Conservation (phyloP, 306 rosid species). For the Fragaria ananassa region DNA sequence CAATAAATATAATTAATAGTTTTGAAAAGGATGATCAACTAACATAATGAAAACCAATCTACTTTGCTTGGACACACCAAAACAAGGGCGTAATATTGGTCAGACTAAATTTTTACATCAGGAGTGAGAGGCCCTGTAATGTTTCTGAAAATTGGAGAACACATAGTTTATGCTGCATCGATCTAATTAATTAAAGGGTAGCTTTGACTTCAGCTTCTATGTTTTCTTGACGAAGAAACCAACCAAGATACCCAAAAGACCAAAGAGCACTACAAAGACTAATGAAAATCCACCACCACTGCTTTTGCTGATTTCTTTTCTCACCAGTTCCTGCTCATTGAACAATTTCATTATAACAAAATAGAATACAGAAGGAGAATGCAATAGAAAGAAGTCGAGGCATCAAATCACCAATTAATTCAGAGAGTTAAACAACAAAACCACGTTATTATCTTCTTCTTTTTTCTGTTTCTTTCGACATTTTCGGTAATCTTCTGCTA, state of each 20-base stretch:
- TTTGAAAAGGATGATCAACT: background rate
- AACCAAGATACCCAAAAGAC: conserved; percentile 37
- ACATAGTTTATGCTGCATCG: conserved; percentile 10
- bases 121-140: background rate
- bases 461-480: background rate
- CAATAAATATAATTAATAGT: background rate
- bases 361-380: background rate
- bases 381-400: background rate
- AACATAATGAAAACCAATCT: background rate
- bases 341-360: background rate
- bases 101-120: conserved; percentile 16
- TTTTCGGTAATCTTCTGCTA: background rate
- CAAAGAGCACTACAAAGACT: conserved; percentile 32
- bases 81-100: background rate
- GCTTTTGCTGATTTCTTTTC: conserved; percentile 27
- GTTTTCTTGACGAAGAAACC: conserved; percentile 36
- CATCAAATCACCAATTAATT: background rate
- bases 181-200: background rate
- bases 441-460: too few relatives aligned
- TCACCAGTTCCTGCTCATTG: conserved; percentile 33
- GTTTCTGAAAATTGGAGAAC: background rate
- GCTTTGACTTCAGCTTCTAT: conserved; percentile 9
- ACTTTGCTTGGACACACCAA: conserved; percentile 6
- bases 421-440: background rate
- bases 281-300: conserved; percentile 32